phyloP scores from a whole-genome alignment of 805 yeast species.

The Scheffersomyces amazonensis region DNA sequence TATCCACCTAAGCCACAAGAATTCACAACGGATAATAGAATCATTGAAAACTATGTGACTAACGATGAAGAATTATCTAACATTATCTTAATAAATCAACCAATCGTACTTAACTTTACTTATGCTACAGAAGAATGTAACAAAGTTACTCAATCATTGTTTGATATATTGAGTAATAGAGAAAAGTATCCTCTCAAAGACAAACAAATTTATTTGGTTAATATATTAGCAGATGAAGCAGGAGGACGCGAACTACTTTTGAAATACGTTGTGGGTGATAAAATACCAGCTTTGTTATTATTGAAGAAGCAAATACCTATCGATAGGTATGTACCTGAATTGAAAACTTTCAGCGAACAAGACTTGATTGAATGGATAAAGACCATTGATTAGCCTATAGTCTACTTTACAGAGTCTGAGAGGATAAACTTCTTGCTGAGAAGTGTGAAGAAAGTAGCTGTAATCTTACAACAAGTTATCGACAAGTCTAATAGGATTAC shows the following conservation, averaged over 20 bases:
- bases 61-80: constrained; percentile 59
- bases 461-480: too few relatives aligned
- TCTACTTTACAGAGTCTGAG: too few relatives aligned
- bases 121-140: constrained; percentile 63
- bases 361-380: constrained; percentile 31
- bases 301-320: constrained; percentile 62
- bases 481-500: too few relatives aligned
- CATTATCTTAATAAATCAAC: constrained; percentile 50
- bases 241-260: constrained; percentile 58
- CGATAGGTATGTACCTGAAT: constrained; percentile 23
- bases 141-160: constrained; percentile 60
- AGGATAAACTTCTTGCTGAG: too few relatives aligned
- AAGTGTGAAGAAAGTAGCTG: too few relatives aligned
- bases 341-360: constrained; percentile 20
- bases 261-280: constrained; percentile 48
- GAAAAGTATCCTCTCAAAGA: constrained; percentile 37
- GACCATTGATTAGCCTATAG: constrained; percentile 6
- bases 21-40: constrained; percentile 37
- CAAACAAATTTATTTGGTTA: constrained; percentile 55
- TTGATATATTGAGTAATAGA: constrained; percentile 20
- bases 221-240: constrained; percentile 65
- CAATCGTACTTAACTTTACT: constrained; percentile 71
- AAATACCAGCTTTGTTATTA: constrained; percentile 66
- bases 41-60: constrained; percentile 44
- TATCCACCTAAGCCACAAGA: constrained; percentile 39